Evolutionary conservation across 164 flowering plant species (phyloP), one percentile per base, ranked within the genome.

Genomic region (Litsea cubeba): DNA sequence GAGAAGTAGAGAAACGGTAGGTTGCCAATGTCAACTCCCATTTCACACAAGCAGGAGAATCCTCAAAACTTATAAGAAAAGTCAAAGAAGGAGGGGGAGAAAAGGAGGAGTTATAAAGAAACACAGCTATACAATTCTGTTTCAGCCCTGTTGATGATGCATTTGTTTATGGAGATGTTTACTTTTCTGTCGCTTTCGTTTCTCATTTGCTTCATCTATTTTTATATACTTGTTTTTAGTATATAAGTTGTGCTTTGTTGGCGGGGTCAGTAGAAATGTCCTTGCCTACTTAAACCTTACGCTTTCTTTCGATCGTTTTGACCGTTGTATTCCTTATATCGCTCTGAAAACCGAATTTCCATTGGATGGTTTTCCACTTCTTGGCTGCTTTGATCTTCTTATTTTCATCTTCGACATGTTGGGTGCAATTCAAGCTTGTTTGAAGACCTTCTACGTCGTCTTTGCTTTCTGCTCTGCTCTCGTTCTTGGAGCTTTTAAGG

Each of bases 401-500:
- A 30, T 24, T 28, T 23, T 46, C 23, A 18, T 46, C 71, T 46
- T 46, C 58, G 32, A 69, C 62, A 62, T 75, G 76, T 25, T 67
- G 25, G 74, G 23, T 65, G 57, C 66, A 60, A 35, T 79, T 50
- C 51, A 73, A 23, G 80, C 71, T 66, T 84, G 84, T 79, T 28
- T 89, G 74, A 86, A 72, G 81, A 73, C 82, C 79, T 15, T 79
- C 71, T 92, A 87, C 79, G 91, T 94, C 60, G 79, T 85, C 24
- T 79, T 91, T 76, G 91, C 91, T 2, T 94, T 94, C 81, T 81
- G 83, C 71, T 76, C 88, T 77, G 97, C 93, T 64, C 80, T 94
- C 72, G 74, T 82, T 70, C 80, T 92, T 28, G 98, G 98, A 24
- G 92, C 88, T 73, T 74, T 94, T 68, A 94, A 94, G 90, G 95